Base-by-base conservation (phyloP, 495 filamentous ascomycete genomes). In the Penicillium cosmopolitanum region DNA sequence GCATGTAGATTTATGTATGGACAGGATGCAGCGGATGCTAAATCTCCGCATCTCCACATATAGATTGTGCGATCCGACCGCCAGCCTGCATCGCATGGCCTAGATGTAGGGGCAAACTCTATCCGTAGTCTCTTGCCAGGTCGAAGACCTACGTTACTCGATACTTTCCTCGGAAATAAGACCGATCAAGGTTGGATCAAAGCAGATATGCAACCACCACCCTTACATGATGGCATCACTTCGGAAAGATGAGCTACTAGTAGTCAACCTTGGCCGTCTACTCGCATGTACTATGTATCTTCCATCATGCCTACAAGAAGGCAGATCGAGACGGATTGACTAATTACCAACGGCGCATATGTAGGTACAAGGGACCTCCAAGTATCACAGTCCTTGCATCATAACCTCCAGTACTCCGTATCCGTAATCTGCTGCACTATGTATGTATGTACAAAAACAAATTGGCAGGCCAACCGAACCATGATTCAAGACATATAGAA, bases 21-120 rank as follows among this genome's bases (percentile, higher is more conserved):
- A 46, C 55, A 56, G 23, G 1, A 46, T 55, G 50, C 55, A 48
- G 34, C 38, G 48, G 25, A 38, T 38, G 31, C 51, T 60, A 67
- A 65, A 65, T 67, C 67, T 67, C 65, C 65, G 67, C 62, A 65
- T 65, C 62, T 61, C 67, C 64, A 65, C 59, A 56, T 48, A 21
- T 12, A 7, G 11, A 28, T 44, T 44, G 42, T 48, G 21, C 31
- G 47, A 19, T 57, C 48, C 43, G 25, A 34, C 36, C 47, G 43
- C 46, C 46, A 50, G 57, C 34, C 47, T 55, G 50, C 53, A 44
- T 55, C 15, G 36, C 36, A 23, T 38, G 42, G 46, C 23, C 46
- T 48, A 8, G 18, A 46, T 48, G 34, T 31, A 46, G 50, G n/a
- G 0, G 50, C 7, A 11, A 51, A 48, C 46, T 31, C 47, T 40